A percentile compares a stretch with the other conserved stretches of the same genome.
phyloP scores from a whole-genome alignment of 1,139 yeast genomes.

The Lodderomyces oxycetoniae region DNA sequence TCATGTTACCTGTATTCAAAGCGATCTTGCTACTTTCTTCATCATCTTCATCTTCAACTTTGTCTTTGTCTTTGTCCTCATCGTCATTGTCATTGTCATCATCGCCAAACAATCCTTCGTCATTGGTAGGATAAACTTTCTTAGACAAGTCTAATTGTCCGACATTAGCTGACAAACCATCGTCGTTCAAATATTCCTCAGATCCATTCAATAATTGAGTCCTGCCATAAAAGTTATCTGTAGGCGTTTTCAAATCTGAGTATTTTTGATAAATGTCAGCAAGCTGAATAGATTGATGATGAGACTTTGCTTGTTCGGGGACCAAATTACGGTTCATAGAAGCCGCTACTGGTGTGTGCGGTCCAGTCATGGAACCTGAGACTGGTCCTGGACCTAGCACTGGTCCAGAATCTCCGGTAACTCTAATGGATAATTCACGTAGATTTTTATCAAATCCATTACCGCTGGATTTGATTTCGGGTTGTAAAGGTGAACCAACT shows the following conservation, averaged over 20 bases:
- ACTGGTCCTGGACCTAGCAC: background rate
- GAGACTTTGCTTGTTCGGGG: conserved; percentile 7
- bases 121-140: conserved; percentile 36
- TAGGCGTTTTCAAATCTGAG: conserved; percentile 38
- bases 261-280: conserved; percentile 46
- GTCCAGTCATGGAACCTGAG: background rate
- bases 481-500: conserved; percentile 4
- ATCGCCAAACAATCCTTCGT: conserved; percentile 37
- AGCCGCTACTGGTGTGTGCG: too few relatives aligned
- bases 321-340: background rate
- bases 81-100: conserved; percentile 25
- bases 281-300: conserved; percentile 37
- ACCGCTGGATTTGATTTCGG: conserved; percentile 4
- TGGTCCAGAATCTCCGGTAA: background rate
- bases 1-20: too few relatives aligned
- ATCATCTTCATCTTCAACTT: conserved; percentile 24
- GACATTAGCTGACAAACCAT: conserved; percentile 31
- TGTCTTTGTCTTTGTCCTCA: conserved; percentile 20
- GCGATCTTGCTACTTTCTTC: conserved; percentile 28
- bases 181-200: conserved; percentile 31
- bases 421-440: conserved; percentile 10
- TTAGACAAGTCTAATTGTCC: conserved; percentile 26
- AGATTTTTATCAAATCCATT: conserved; percentile 12
- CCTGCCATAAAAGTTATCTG: conserved; percentile 35
- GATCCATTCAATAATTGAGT: conserved; percentile 36